Base-by-base conservation (phyloP, 1,139 yeast species). In the Candida mesenterica region DNA sequence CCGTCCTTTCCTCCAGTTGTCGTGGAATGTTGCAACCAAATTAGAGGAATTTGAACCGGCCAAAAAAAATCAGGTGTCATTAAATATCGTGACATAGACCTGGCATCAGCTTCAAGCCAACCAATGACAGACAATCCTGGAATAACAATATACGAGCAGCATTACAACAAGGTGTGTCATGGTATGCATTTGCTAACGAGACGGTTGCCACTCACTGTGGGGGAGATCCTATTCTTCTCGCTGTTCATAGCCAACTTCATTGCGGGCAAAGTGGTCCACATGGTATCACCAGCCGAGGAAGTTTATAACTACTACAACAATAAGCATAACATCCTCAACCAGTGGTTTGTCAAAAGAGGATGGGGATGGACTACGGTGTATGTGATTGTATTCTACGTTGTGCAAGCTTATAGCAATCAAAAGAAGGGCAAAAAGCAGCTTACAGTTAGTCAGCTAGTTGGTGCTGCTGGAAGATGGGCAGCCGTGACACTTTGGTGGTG, bases 351-450 rank as follows among this genome's bases (percentile, higher is more conserved):
- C 29, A 92, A 92, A 52, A 71, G 71, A 28, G 97, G 97, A 3
- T 92, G 98, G 98, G 72, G 79, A 12, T 92, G 97, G 97, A 89
- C 96, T 1, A 72, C 89, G 0, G 15, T 62, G 3, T 55, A 48
- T 13, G 45, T 69, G 5, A 39, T 51, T 1, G 35, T 48, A 5
- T 69, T 67, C 42, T 68, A 68, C 40, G 51, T 40, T 2, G 14
- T 42, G 13, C 28, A 44, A 5, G 20, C 10, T 24, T 19, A 30
- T 29, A 23, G 31, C 27, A 25, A 25, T 15, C 15, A 13, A 13
- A 25, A 14, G 17, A 25, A 15, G 14, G 28, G 28, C 9, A 25
- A 15, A 15, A 25, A 14, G 15, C 28, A 25, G 14, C 15, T 25
- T 6, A 25, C n/a, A 30, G 33, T 9, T 36, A 45, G 7, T 70